Percentiles rank a stretch among this genome's conserved stretches.
Evolutionary conservation across 495 filamentous ascomycete genomes (phyloP).

Genomic region (Aspergillus homomorphus): DNA sequence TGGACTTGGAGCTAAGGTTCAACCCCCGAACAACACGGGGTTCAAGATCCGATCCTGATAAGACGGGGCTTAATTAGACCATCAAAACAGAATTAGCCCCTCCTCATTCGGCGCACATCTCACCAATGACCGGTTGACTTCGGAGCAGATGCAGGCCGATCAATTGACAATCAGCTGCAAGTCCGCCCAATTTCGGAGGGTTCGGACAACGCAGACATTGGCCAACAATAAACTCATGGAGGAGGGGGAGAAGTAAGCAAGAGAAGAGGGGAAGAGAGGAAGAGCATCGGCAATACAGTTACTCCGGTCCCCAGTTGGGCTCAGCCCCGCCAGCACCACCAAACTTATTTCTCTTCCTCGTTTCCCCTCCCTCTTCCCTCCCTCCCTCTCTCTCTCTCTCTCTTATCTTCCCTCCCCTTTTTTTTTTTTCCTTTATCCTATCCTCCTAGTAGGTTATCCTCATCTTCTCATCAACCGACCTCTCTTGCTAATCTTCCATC

Average conservation of each 20-base stretch:
- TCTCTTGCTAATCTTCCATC: constrained; percentile 12
- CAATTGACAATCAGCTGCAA: too few species aligned
- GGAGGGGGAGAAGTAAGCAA: too few species aligned
- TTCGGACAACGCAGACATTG: not conserved
- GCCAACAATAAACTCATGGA: too few species aligned
- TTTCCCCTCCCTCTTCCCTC: constrained; percentile 8
- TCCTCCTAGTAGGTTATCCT: constrained; percentile 9
- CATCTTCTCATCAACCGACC: not conserved
- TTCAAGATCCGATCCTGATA: not conserved
- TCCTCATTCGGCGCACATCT: too few species aligned
- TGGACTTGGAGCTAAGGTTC: not conserved
- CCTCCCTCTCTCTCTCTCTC: constrained; percentile 3
- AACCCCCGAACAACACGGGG: not conserved
- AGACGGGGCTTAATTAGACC: too few species aligned
- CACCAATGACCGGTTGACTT: too few species aligned
- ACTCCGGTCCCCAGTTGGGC: not conserved
- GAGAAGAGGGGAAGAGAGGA: not conserved
- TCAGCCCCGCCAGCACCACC: not conserved
- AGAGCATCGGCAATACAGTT: not conserved
- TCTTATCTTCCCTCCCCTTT: constrained; percentile 13
- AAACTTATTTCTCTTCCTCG: constrained; percentile 7
- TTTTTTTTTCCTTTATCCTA: constrained; percentile 9
- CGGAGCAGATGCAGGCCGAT: too few species aligned
- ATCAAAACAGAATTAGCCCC: not conserved
- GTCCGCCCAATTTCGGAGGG: not conserved